Conservation (phyloP, 768 basidiomycete genomes). For the Hypsizygus marmoreus region DNA sequence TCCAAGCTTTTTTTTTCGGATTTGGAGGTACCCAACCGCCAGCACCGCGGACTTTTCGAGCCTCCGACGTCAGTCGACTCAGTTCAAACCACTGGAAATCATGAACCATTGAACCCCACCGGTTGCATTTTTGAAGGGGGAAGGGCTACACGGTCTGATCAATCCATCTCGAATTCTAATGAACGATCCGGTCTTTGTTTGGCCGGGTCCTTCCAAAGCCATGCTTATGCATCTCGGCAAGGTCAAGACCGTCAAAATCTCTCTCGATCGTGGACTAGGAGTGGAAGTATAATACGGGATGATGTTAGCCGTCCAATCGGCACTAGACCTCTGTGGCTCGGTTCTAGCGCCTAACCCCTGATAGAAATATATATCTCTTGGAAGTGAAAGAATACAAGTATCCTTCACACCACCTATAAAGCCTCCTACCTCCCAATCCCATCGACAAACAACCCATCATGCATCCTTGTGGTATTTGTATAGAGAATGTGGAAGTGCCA, state of each 20-base stretch:
- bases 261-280: background rate
- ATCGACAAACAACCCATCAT: slow-evolving; percentile 23
- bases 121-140: background rate
- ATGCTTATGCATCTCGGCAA: background rate
- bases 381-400: background rate
- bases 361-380: slow-evolving; percentile 14
- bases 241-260: background rate
- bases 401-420: slow-evolving; percentile 1
- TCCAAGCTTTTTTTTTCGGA: slow-evolving; percentile 14
- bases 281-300: slow-evolving; percentile 2
- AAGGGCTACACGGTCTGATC: background rate
- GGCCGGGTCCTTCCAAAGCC: background rate
- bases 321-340: background rate
- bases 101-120: background rate
- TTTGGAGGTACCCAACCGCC: slow-evolving; percentile 25
- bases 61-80: slow-evolving; percentile 32
- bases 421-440: background rate
- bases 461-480: slow-evolving; percentile 63
- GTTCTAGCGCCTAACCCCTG: background rate
- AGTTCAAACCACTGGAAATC: background rate
- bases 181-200: background rate
- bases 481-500: slow-evolving; percentile 54
- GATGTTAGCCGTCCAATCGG: slow-evolving; percentile 6
- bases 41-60: slow-evolving; percentile 35
- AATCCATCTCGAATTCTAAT: background rate